These are phyloP conservation scores for Puccinia coronata DNA, from an alignment of 1,284 basidiomycete species.

Conservation along the genomic window DNA sequence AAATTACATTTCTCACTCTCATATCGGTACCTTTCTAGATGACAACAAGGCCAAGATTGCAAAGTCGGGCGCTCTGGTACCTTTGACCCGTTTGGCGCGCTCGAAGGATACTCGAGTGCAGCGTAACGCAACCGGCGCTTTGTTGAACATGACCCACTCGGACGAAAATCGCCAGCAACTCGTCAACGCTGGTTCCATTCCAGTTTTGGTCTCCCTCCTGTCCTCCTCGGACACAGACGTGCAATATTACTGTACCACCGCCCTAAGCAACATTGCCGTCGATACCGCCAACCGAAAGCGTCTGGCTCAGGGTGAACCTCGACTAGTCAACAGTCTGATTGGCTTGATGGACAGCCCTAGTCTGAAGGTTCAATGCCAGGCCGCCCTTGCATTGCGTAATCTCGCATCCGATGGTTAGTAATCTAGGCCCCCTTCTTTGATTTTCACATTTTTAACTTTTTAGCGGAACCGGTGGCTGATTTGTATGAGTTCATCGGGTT, in stretches of 20 bases:
- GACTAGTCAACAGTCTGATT: constrained; percentile 90
- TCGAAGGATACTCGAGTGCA: constrained; percentile 99
- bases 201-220: constrained; percentile 89
- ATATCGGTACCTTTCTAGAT: too few relatives aligned
- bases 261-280: constrained; percentile 96
- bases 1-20: neutral
- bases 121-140: constrained; percentile 94
- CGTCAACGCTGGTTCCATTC: constrained; percentile 97
- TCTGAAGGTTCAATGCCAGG: constrained; percentile 98
- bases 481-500: neutral
- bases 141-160: constrained; percentile 99
- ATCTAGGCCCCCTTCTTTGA: neutral
- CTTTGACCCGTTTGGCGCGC: constrained; percentile 89
- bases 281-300: constrained; percentile 95
- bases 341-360: constrained; percentile 95
- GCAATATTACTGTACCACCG: constrained; percentile 99
- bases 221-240: constrained; percentile 98
- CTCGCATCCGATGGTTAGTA: constrained; percentile 88
- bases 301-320: constrained; percentile 89
- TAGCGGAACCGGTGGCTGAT: neutral
- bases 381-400: constrained; percentile 92
- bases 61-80: constrained; percentile 95
- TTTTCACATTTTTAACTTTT: neutral
- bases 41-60: constrained; percentile 99
- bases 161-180: constrained; percentile 99